phyloP scores from a whole-genome alignment of 306 rosid species.

The Prinsepia uniflora region DNA sequence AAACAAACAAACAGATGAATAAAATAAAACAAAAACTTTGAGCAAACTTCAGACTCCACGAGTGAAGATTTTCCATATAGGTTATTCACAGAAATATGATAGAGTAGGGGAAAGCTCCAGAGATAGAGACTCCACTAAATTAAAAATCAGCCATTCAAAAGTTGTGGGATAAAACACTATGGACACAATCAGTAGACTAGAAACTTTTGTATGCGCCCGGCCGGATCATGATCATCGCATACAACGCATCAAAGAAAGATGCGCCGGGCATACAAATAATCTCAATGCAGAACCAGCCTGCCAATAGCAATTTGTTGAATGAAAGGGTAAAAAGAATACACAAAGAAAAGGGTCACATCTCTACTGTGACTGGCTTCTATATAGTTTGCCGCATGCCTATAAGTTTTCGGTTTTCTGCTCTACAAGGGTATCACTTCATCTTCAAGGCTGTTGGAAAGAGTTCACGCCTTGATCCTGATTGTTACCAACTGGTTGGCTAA shows the following conservation, averaged over 20 bases:
- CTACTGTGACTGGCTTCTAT: slow-evolving; percentile 36
- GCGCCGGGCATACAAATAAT: not conserved
- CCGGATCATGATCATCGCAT: slow-evolving; percentile 1
- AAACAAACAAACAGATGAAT: not conserved
- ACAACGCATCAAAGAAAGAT: not conserved
- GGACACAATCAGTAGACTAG: not conserved
- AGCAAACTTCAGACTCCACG: not conserved
- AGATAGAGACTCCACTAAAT: not conserved
- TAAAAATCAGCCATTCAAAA: not conserved
- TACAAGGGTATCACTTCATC: slow-evolving; percentile 18
- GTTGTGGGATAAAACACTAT: slow-evolving; percentile 1
- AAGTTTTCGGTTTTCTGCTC: slow-evolving; percentile 23
- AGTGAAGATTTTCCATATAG: not conserved
- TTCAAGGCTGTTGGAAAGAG: slow-evolving; percentile 65
- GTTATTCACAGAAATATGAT: not conserved
- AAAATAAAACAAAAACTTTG: not conserved
- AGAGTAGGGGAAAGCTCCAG: not conserved
- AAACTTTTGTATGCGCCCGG: slow-evolving; percentile 6
- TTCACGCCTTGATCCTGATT: slow-evolving; percentile 68
- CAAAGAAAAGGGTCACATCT: slow-evolving; percentile 34
- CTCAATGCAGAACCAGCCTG: slow-evolving; percentile 1
- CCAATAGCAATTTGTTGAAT: slow-evolving; percentile 20
- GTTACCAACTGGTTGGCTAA: slow-evolving; percentile 60
- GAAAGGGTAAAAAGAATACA: slow-evolving; percentile 28
- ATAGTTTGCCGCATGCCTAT: slow-evolving; percentile 30